Evolutionary conservation across 805 yeast species (phyloP), one percentile per base, ranked within the genome.

Genomic region (Metschnikowia anglica): DNA sequence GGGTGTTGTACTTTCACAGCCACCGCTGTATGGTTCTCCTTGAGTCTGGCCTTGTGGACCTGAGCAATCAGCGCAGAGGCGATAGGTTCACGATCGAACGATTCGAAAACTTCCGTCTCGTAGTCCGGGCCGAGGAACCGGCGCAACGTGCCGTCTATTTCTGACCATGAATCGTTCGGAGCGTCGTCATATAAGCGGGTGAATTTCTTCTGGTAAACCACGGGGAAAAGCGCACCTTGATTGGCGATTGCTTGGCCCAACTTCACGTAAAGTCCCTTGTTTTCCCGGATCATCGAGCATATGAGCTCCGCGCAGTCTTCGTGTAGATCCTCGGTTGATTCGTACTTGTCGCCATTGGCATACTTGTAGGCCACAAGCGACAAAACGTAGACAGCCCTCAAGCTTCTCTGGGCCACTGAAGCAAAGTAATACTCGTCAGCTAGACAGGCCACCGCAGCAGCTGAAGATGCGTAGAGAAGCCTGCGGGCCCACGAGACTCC

Each of bases 51-150:
- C 36, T 62, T 65, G 50, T 83, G 88, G 5, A 83, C 88, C 54
- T 83, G 89, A 0, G 88, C 88, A 48, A 83, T 73, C 34, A 85
- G 79, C 0, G 91, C 95, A 58, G 87, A 79, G 2, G 91, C 93
- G 13, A 83, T 66, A 1, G 91, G 87, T 1, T 37, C 54, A 47
- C 73, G 77, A 25, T 81, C 83, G 28, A 85, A 66, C 6, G 48
- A 47, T 1, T 60, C 59, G 51, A 80, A 80, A 0, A 66, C 29
- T 15, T 54, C 53, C 9, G 61, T 52, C 31, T 58, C 59, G 57
- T 76, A 77, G 49, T 70, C 51, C 0, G 42, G 37, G 5, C 83
- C 83, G 33, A 74, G 51, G 36, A 71, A 72, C 13, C 48, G 51
- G 12, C 48, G 55, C 44, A 81, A 58, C 2, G 70, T 63, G 3